phyloP scores from a whole-genome alignment of 768 basidiomycete species.

The Tylopilus vinaceipallidus region DNA sequence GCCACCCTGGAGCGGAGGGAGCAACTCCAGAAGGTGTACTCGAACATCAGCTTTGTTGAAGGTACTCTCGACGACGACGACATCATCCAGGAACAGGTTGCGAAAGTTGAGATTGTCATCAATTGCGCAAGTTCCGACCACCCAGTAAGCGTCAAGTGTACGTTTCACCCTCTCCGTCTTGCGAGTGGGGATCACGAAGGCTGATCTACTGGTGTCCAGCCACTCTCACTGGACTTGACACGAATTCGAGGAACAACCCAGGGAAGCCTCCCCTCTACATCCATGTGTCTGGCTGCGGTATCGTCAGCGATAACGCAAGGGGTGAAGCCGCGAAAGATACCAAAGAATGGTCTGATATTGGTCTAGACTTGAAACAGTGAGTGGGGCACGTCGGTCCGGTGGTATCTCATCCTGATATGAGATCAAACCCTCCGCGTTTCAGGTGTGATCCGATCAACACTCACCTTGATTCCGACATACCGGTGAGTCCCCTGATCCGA shows the following conservation, averaged over 20 bases:
- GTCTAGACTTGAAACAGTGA: slow-evolving; percentile 32
- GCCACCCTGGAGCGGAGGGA: slow-evolving; percentile 30
- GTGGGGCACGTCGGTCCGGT: slow-evolving; percentile 6
- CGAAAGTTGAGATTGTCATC: slow-evolving; percentile 39
- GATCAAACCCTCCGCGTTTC: background rate
- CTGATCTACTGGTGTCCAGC: slow-evolving; percentile 22
- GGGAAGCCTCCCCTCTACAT: slow-evolving; percentile 42
- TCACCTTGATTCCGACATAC: slow-evolving; percentile 35
- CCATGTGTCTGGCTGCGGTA: slow-evolving; percentile 42
- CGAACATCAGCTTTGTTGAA: slow-evolving; percentile 36
- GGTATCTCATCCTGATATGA: no score
- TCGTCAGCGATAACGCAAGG: slow-evolving; percentile 39
- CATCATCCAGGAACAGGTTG: slow-evolving; percentile 35
- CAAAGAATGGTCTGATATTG: slow-evolving; percentile 38
- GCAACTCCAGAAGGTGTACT: slow-evolving; percentile 32
- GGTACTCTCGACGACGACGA: slow-evolving; percentile 38
- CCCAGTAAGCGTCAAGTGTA: slow-evolving; percentile 33
- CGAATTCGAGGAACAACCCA: slow-evolving; percentile 33
- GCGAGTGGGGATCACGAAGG: background rate
- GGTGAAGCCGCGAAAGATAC: slow-evolving; percentile 36
- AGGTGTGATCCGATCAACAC: slow-evolving; percentile 31
- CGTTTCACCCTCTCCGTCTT: slow-evolving; percentile 1
- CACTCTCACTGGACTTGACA: slow-evolving; percentile 39
- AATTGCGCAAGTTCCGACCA: slow-evolving; percentile 43
- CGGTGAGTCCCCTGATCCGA: slow-evolving; percentile 13